phyloP scores from a whole-genome alignment of 2,329 filamentous ascomycete species.

The Ophiocordyceps polyrhachis-furcata region DNA sequence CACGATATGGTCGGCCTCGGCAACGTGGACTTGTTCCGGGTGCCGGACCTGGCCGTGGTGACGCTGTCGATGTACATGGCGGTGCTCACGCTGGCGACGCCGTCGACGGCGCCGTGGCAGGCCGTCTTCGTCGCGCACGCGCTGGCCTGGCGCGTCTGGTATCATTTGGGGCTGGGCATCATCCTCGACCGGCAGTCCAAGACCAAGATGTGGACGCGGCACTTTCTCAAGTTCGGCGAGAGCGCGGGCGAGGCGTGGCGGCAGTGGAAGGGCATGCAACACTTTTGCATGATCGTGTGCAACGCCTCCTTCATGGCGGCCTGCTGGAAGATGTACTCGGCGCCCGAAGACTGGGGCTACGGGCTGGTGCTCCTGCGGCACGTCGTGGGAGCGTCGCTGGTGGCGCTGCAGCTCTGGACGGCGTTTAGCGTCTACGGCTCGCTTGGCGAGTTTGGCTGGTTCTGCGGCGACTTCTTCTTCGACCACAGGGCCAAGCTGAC shows the following conservation, averaged over 20 bases:
- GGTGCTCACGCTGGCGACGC: slow-evolving; percentile 54
- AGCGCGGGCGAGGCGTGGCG: slow-evolving; percentile 82
- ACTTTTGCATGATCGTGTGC: slow-evolving; percentile 80
- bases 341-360: slow-evolving; percentile 74
- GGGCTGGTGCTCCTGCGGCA: slow-evolving; percentile 77
- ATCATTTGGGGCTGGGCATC: slow-evolving; percentile 69
- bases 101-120: slow-evolving; percentile 57
- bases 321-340: slow-evolving; percentile 87
- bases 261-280: slow-evolving; percentile 94
- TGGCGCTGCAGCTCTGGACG: slow-evolving; percentile 84
- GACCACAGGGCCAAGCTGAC: slow-evolving; percentile 75
- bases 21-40: slow-evolving; percentile 78
- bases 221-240: slow-evolving; percentile 95
- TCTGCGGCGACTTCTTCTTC: slow-evolving; percentile 98
- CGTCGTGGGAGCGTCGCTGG: slow-evolving; percentile 60
- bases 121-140: slow-evolving; percentile 68
- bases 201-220: slow-evolving; percentile 85
- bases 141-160: slow-evolving; percentile 74
- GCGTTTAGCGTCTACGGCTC: slow-evolving; percentile 86
- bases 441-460: slow-evolving; percentile 95
- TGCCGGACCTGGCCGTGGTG: slow-evolving; percentile 65
- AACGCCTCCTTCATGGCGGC: slow-evolving; percentile 78
- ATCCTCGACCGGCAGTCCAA: slow-evolving; percentile 74
- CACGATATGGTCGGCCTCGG: slow-evolving; percentile 68
- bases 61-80: slow-evolving; percentile 61